These are phyloP conservation scores for Aspergillus pseudoglaucus DNA, from an alignment of 2,329 filamentous ascomycete genomes.

Conservation along the genomic window DNA sequence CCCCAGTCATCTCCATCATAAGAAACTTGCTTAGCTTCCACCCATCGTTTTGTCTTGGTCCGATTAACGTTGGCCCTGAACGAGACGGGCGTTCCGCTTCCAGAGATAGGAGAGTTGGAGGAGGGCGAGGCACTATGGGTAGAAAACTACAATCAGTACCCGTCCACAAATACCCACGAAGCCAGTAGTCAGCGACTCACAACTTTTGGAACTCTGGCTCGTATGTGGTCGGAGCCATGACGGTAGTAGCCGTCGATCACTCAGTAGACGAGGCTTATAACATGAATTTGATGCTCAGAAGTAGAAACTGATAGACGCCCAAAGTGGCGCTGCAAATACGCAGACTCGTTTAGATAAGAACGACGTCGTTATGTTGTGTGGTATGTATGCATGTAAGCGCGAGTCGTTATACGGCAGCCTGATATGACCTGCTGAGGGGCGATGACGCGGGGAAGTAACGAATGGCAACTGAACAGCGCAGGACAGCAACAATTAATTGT, in stretches of 20 bases:
- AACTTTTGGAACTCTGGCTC: constrained; percentile 17
- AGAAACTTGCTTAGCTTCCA: constrained; percentile 74
- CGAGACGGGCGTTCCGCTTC: constrained; percentile 42
- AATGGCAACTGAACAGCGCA: too few relatives aligned
- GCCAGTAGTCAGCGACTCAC: constrained; percentile 12
- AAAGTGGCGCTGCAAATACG: too few relatives aligned
- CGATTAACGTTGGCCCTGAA: constrained; percentile 86
- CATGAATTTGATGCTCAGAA: background rate
- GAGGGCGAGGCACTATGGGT: constrained; percentile 10
- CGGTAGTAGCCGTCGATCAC: constrained; percentile 1
- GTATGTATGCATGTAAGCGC: too few relatives aligned
- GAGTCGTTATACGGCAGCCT: too few relatives aligned
- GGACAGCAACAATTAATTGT: too few relatives aligned
- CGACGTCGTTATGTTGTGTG: too few relatives aligned
- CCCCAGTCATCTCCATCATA: constrained; percentile 97
- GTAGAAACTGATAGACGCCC: background rate
- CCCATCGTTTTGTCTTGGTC: constrained; percentile 90
- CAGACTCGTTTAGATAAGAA: too few relatives aligned
- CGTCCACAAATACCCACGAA: background rate
- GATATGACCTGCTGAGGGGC: too few relatives aligned
- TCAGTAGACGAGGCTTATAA: background rate
- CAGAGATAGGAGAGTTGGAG: constrained; percentile 15
- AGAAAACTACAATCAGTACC: background rate
- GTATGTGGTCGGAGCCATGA: constrained; percentile 23
- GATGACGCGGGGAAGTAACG: too few relatives aligned